These are phyloP conservation scores for Nothophytophthora sp. DNA, from an alignment of 352 stramenopile genomes.

Conservation along the genomic window DNA sequence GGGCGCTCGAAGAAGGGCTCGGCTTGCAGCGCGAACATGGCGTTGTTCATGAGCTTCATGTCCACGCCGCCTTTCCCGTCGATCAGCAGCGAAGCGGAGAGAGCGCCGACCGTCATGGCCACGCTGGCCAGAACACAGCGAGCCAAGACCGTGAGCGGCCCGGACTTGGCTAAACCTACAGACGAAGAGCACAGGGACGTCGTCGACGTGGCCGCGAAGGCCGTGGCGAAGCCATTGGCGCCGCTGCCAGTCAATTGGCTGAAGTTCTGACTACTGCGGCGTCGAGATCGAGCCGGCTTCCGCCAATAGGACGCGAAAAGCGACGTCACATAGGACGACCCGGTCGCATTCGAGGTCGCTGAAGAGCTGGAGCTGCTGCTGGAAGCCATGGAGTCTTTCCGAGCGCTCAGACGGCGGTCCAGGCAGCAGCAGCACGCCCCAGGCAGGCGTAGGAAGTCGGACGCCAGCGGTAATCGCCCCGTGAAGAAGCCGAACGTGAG, in stretches of 20 bases:
- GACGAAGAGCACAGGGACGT: conserved; percentile 18
- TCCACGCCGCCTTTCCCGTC: conserved; percentile 48
- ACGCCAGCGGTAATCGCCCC: conserved; percentile 49
- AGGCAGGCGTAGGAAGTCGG: conserved; percentile 45
- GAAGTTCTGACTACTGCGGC: conserved; percentile 23
- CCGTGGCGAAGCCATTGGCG: conserved; percentile 22
- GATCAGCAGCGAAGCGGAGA: conserved; percentile 49
- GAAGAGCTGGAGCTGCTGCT: conserved; percentile 7
- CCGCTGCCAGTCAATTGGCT: conserved; percentile 20
- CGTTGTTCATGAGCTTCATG: conserved; percentile 76
- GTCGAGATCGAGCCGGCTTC: conserved; percentile 17
- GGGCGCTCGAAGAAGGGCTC: conserved; percentile 55
- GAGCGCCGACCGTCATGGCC: conserved; percentile 28
- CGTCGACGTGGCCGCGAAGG: conserved; percentile 20
- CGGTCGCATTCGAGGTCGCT: conserved; percentile 4
- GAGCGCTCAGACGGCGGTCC: conserved; percentile 20
- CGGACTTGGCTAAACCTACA: conserved; percentile 23
- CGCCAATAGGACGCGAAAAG: conserved; percentile 51
- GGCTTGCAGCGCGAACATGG: conserved; percentile 59
- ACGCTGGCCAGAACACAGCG: conserved; percentile 35
- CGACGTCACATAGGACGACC: conserved; percentile 30
- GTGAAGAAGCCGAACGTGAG: conserved; percentile 66
- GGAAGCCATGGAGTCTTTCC: conserved; percentile 58
- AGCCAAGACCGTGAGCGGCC: conserved; percentile 24
- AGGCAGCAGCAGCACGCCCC: conserved; percentile 35